A percentile compares a stretch with the other conserved stretches of the same genome.
Evolutionary conservation across 805 yeast genomes (phyloP).

Genomic region (Candida takata): DNA sequence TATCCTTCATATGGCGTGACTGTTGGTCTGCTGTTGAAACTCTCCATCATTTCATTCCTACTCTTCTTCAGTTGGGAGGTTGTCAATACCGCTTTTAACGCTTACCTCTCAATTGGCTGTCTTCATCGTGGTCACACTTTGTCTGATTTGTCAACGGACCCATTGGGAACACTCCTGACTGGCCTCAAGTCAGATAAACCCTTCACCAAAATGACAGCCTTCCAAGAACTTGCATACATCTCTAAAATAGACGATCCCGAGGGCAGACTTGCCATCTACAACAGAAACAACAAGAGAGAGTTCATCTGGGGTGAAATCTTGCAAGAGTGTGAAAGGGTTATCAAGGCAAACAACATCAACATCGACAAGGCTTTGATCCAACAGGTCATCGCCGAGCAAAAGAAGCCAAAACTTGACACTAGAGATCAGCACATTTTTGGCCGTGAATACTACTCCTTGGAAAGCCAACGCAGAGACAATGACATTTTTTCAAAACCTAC

Average conservation of each 20-base stretch:
- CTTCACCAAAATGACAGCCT: conserved; percentile 56
- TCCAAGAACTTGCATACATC: conserved; percentile 66
- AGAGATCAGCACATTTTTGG: conserved; percentile 28
- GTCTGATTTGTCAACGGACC: conserved; percentile 51
- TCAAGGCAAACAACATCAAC: conserved; percentile 40
- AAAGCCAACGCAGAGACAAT: conserved; percentile 9
- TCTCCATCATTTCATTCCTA: conserved; percentile 29
- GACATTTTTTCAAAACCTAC: conserved; percentile 9
- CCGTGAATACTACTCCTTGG: conserved; percentile 22
- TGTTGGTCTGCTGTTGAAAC: conserved; percentile 24
- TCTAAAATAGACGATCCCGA: conserved; percentile 42
- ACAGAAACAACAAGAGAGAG: conserved; percentile 37
- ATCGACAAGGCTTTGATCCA: conserved; percentile 23
- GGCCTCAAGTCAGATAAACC: conserved; percentile 51
- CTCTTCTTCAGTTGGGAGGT: conserved; percentile 44
- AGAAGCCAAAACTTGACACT: conserved; percentile 15
- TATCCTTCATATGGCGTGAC: conserved; percentile 35
- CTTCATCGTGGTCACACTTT: conserved; percentile 58
- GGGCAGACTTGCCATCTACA: conserved; percentile 48
- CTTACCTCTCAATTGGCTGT: conserved; percentile 68
- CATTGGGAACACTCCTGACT: conserved; percentile 53
- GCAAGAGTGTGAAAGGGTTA: conserved; percentile 51
- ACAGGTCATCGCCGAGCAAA: conserved; percentile 1
- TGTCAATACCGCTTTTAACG: conserved; percentile 50
- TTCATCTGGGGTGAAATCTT: conserved; percentile 53